Percentiles rank a stretch among this genome's conserved stretches.
Conservation (phyloP, 179 eudicot genomes). For the Kewa caespitosa region DNA sequence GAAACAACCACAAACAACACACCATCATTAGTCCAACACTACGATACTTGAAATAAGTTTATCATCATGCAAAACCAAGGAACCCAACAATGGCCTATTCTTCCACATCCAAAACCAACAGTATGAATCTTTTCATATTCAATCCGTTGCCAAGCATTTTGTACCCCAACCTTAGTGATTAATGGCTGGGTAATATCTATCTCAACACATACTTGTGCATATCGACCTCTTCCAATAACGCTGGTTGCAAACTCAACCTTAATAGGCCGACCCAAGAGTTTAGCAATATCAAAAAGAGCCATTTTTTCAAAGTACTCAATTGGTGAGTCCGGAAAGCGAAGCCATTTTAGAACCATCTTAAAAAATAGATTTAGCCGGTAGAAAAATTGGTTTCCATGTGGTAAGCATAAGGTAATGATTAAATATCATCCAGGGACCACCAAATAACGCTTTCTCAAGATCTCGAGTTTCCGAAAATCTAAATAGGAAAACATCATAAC, state of each 20-base stretch:
- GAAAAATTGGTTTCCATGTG: not conserved
- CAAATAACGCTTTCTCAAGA: too few relatives aligned
- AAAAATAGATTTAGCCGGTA: not conserved
- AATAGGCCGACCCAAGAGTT: not conserved
- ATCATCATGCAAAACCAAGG: too few relatives aligned
- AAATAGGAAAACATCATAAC: too few relatives aligned
- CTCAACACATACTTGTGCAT: not conserved
- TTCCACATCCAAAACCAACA: not conserved
- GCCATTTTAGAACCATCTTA: not conserved
- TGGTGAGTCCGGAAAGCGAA: not conserved
- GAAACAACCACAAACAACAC: too few relatives aligned
- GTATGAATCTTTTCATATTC: not conserved
- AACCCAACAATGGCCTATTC: not conserved
- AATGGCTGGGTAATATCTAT: not conserved
- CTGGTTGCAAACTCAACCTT: not conserved
- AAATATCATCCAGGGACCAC: too few relatives aligned
- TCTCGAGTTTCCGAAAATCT: too few relatives aligned
- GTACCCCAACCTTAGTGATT: not conserved
- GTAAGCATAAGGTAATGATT: not conserved
- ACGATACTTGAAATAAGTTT: too few relatives aligned
- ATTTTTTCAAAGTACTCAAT: not conserved
- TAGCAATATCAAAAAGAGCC: not conserved
- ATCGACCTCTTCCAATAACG: not conserved
- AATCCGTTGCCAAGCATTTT: not conserved
- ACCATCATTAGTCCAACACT: too few relatives aligned